Base-by-base conservation (phyloP, 1,284 basidiomycete species). In the Malassezia equina region DNA sequence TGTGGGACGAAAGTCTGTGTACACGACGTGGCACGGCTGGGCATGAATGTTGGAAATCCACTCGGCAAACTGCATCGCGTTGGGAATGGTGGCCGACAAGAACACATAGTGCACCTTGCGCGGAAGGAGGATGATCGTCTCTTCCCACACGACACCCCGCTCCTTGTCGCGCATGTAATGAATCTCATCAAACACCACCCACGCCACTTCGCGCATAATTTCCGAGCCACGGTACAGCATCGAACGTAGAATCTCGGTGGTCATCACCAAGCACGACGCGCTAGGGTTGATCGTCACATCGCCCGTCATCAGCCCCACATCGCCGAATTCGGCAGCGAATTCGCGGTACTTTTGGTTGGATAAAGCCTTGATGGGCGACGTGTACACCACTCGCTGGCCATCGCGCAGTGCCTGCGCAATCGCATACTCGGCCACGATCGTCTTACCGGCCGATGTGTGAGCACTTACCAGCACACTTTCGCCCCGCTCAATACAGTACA, bases 121-220 rank as follows among this genome's bases (percentile, higher is more conserved):
- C 3, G 94, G 93, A 7, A 99, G 82, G 0, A 99, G 82, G 65
- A 98, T 98, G 75, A 98, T 95, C 0, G 94, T 96, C 66, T 82
- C 81, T 70, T 82, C 81, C 80, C 81, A 82, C 13, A 82, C 81
- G 23, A 82, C 81, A 58, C 81, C 81, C 51, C 81, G 78, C 66
- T 81, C 77, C 63, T 91, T 90, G 80, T 98, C 94, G 62, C 94
- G 86, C 94, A 98, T 98, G 78, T 98, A 99, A 76, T 99, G 94
- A 60, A 99, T 95, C 77, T 99, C 94, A 75, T 99, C 94, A 74
- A 98, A 99, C 58, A 99, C 83, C 60, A 98, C 93, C 94, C 94
- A 99, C 0, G 91, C 93, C 13, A 99, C 93, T 79, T 99, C 94
- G 59, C 94, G 87, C 88, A 98, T 95, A 67, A 99, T 86, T 77